Base-by-base conservation (phyloP, 169 alveolate species). In the Cryptosporidium parvum region DNA sequence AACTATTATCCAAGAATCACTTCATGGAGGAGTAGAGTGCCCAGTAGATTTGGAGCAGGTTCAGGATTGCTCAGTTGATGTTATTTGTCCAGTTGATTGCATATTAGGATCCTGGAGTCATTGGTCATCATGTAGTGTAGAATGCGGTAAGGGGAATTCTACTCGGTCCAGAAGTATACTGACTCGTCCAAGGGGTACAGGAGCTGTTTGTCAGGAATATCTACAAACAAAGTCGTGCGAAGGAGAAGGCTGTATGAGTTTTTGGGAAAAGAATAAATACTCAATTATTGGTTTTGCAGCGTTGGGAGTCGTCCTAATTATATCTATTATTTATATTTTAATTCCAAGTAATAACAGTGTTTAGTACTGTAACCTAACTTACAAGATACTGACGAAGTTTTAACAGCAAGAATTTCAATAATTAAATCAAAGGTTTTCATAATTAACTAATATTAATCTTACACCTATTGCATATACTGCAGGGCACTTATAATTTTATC, bases 81-180 rank as follows among this genome's bases (percentile, higher is more conserved):
- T 92, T 31, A 69, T 91, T 42, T 93, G 95, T 61, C 91, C 86
- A 2, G 73, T 85, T 18, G 94, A 93, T 69, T 93, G 95, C 65
- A 91, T 31, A 71, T 39, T 93, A 62, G 85, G 92, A 23, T 85
- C 75, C 14, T 93, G 95, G 95, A 73, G 80, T 48, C 71, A 71
- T 52, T 93, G 95, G 95, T 72, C 91, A 4, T 84, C 67, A 1
- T 93, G 95, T 92, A 72, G 91, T 26, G 93, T 51, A 31, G 72
- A 75, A 42, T 93, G 95, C 56, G 93, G 93, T 12, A 85, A 91
- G 35, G 94, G 93, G 3, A 80, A 51, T 86, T 62, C 75, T 18
- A 59, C 75, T 31, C 72, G 89, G 3, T 80, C 89, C 23, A 80
- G 89, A 59, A 80, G 75, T 42, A 80, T 80, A 29, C 14, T 80